Base-by-base conservation (phyloP, 495 filamentous ascomycete species). In the Usnea hakonensis region DNA sequence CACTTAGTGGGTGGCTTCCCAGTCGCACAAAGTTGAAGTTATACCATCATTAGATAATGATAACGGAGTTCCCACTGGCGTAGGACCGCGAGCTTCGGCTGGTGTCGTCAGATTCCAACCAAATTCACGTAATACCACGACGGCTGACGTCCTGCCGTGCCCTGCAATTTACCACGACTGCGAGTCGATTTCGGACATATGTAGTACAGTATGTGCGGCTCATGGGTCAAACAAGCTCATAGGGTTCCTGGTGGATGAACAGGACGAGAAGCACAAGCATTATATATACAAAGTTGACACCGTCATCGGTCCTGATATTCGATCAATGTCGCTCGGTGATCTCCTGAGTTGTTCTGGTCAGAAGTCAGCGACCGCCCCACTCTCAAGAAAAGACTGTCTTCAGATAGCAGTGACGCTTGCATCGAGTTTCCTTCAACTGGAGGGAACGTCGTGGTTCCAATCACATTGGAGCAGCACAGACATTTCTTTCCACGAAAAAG, bases 371-470 rank as follows among this genome's bases (percentile, higher is more conserved):
- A 30, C 5, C n/a, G 65, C 2, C 66, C 63, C 50, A 64, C 32
- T 64, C 8, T 50, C 52, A 9, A 58, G 68, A 37, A 67, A 61
- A 7, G 67, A 73, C 40, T 68, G 73, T 23, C 66, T 75, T n/a
- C 59, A 59, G 10, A 54, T 76, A 17, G 75, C 75, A 16, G 65
- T 68, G 1, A 68, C 64, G 21, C 67, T 76, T 28, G 74, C 74
- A 8, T 72, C 69, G 30, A 73, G 71, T 52, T 70, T 73, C 7
- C 65, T 77, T 3, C 67, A 72, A 37, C 62, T 76, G n/a, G 62
- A 75, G 50, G 70, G 73, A 26, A 75, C 73, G 30, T 69, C 65
- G 43, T 77, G 75, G 73, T 64, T 76, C 0, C 65, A 67, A 40
- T 26, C 55, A 13, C 43, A 68, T 9, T 76, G 71, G 73, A 55